phyloP scores from a whole-genome alignment of 2,329 filamentous ascomycete species.

The Fusarium napiforme region DNA sequence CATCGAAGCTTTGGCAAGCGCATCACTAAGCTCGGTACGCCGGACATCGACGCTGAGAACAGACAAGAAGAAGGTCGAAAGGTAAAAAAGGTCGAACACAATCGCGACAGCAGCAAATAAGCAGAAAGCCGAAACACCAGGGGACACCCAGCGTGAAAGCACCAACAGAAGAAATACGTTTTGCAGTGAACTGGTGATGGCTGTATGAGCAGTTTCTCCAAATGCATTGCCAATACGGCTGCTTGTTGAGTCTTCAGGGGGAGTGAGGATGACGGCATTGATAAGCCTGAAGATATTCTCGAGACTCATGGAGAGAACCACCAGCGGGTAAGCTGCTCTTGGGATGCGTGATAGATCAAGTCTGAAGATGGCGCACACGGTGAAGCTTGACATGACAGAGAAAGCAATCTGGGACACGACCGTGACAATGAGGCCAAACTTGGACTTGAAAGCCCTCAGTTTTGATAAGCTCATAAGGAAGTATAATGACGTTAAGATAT shows the following conservation, averaged over 20 bases:
- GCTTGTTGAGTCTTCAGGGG: slow-evolving; percentile 74
- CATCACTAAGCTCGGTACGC: slow-evolving; percentile 79
- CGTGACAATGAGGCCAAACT: slow-evolving; percentile 76
- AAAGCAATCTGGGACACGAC: slow-evolving; percentile 76
- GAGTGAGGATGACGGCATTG: slow-evolving; percentile 79
- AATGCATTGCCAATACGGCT: slow-evolving; percentile 78
- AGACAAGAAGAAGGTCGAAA: slow-evolving; percentile 82
- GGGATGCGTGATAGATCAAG: slow-evolving; percentile 81
- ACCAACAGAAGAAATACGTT: slow-evolving; percentile 74
- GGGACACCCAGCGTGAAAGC: slow-evolving; percentile 74
- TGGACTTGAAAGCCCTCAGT: slow-evolving; percentile 79
- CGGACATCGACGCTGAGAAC: slow-evolving; percentile 83
- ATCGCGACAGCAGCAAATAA: slow-evolving; percentile 80
- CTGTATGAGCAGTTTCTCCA: slow-evolving; percentile 76
- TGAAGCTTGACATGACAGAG: slow-evolving; percentile 82
- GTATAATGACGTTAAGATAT: slow-evolving; percentile 71
- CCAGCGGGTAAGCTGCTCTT: slow-evolving; percentile 77
- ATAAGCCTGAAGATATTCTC: slow-evolving; percentile 84
- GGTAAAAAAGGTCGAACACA: slow-evolving; percentile 80
- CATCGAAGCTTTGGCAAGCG: slow-evolving; percentile 67
- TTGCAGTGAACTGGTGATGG: slow-evolving; percentile 73
- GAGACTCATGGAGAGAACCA: slow-evolving; percentile 80
- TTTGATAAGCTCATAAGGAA: slow-evolving; percentile 75
- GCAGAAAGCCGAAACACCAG: slow-evolving; percentile 80
- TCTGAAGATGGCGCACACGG: slow-evolving; percentile 79